Conservation (phyloP, 768 basidiomycete species). For the Mycena kentingensis region DNA sequence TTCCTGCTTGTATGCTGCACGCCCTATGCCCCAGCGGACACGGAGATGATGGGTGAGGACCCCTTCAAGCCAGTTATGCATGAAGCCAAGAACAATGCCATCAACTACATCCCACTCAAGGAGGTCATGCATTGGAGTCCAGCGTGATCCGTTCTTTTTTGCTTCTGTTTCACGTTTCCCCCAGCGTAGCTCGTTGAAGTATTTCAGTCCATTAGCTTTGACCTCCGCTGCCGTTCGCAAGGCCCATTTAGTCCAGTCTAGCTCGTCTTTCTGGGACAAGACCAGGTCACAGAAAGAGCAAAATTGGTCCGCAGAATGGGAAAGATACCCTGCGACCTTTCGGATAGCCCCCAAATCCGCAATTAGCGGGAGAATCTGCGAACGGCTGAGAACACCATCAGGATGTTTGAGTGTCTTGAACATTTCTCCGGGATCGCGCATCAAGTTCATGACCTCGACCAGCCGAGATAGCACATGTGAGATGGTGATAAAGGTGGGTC, state of each 20-base stretch:
- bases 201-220: not conserved
- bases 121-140: slow-evolving; percentile 11
- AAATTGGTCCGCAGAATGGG: slow-evolving; percentile 12
- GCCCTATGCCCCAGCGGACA: slow-evolving; percentile 22
- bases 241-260: not conserved
- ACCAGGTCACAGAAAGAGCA: slow-evolving; percentile 11
- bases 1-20: not conserved
- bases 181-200: slow-evolving; percentile 9
- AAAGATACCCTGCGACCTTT: slow-evolving; percentile 20
- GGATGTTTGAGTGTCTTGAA: slow-evolving; percentile 5
- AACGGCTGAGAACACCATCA: slow-evolving; percentile 9
- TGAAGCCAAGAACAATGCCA: slow-evolving; percentile 18
- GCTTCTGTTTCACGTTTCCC: not conserved
- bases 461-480: slow-evolving; percentile 16
- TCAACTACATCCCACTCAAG: slow-evolving; percentile 20
- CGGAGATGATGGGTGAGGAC: slow-evolving; percentile 16
- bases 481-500: slow-evolving; percentile 17
- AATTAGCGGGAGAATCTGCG: slow-evolving; percentile 16
- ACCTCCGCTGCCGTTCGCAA: slow-evolving; percentile 3
- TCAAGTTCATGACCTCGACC: slow-evolving; percentile 12
- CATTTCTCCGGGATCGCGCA: not conserved
- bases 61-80: slow-evolving; percentile 27
- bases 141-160: slow-evolving; percentile 13
- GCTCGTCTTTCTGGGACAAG: not conserved
- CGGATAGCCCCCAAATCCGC: slow-evolving; percentile 20